These are phyloP conservation scores for Monosporascus sp. DNA, from an alignment of 2,329 filamentous ascomycete species.

Conservation along the genomic window DNA sequence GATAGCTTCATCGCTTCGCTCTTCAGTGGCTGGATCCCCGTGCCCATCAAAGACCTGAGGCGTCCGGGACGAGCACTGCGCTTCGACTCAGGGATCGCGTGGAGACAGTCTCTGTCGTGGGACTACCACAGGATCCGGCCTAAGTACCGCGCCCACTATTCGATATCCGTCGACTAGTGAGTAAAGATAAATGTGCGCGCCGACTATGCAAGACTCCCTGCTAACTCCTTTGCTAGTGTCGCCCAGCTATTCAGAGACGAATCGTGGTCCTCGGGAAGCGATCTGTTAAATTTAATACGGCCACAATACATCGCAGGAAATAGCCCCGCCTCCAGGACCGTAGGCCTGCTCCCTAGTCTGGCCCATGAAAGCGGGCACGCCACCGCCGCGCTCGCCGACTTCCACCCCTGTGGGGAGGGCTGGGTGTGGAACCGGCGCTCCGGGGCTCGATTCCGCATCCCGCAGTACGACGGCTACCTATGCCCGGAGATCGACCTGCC, in stretches of 20 bases:
- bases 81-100: slow-evolving; percentile 25
- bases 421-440: slow-evolving; percentile 21
- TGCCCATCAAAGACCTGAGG: slow-evolving; percentile 16
- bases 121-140: slow-evolving; percentile 26
- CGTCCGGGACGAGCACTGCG: slow-evolving; percentile 10
- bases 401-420: slow-evolving; percentile 16
- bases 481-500: slow-evolving; percentile 22
- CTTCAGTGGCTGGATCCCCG: slow-evolving; percentile 28
- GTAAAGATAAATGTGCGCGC: background rate
- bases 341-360: slow-evolving; percentile 8
- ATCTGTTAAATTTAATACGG: slow-evolving; percentile 10
- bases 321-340: slow-evolving; percentile 7
- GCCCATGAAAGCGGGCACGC: slow-evolving; percentile 11
- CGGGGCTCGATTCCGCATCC: slow-evolving; percentile 24
- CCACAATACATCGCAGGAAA: slow-evolving; percentile 9
- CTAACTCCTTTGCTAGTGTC: slow-evolving; percentile 10
- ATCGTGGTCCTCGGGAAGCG: slow-evolving; percentile 9
- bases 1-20: slow-evolving; percentile 29
- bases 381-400: slow-evolving; percentile 22
- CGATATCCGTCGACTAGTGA: slow-evolving; percentile 27
- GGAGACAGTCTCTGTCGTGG: slow-evolving; percentile 27
- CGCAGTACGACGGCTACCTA: slow-evolving; percentile 22
- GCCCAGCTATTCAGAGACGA: slow-evolving; percentile 18
- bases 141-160: slow-evolving; percentile 27
- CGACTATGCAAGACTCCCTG: too few species aligned